Evolutionary conservation across 768 basidiomycete species (phyloP), one percentile per base, ranked within the genome.

Genomic region (Cyclocybe cylindracea): DNA sequence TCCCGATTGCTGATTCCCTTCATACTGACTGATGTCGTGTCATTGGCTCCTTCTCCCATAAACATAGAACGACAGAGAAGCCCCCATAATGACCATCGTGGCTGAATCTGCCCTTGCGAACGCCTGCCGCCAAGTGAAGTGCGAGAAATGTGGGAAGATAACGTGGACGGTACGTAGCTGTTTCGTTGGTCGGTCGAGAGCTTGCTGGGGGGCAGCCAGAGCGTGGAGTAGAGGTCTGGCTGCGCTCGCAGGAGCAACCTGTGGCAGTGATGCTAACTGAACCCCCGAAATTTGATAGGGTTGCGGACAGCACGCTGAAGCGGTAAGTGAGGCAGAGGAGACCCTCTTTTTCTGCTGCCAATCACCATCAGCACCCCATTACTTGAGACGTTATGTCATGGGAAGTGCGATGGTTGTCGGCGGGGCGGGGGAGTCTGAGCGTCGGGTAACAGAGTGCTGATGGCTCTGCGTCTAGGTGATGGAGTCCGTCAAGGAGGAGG

Each of bases 241-340:
- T 34, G 44, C 40, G 31, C 10, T 7, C n/a, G 39, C 8, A 33
- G 44, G 13, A 39, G 34, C 29, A 44, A 18, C n/a, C 51, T 57
- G 46, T 49, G 29, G 18, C 43, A 36, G 18, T 41, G 46, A 16
- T 45, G 14, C 44, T 53, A n/a, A 50, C 24, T 51, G 49, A 53
- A 13, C 31, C 49, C 54, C 51, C 51, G 48, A 53, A 58, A 53
- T 54, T 51, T 55, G 46, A 58, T 72, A 89, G 88, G 88, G 88
- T 44, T 90, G 88, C 55, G 88, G 88, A 8, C 60, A 61, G 51
- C 88, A 90, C 67, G 79, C 78, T 62, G 83, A 87, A 46, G 53
- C 70, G 66, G 87, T 86, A 67, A 77, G 79, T 75, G 42, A 36
- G 40, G 10, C 24, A 24, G 24, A 24, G 24, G 2, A 24, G 50